A percentile compares a stretch with the other conserved stretches of the same genome.
Evolutionary conservation across 2,329 filamentous ascomycete genomes (phyloP).

Genomic region (Annulohypoxylon truncatum): DNA sequence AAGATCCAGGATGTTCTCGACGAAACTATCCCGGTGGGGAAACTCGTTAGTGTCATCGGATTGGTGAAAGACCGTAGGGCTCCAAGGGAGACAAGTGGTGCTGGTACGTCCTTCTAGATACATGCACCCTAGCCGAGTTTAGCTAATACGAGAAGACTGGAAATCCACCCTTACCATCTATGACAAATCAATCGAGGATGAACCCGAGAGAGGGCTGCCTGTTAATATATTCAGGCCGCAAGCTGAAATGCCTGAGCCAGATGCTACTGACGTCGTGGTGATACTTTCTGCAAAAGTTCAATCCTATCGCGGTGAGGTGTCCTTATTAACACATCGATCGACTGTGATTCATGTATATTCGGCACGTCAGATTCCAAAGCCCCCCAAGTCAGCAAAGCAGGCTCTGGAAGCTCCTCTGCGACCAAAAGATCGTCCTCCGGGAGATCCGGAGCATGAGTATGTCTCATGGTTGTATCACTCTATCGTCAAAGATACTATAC

Average conservation of each 20-base stretch:
- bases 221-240: slow-evolving; percentile 71
- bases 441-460: slow-evolving; percentile 55
- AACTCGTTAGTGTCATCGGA: slow-evolving; percentile 72
- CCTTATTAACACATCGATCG: slow-evolving; percentile 57
- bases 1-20: slow-evolving; percentile 59
- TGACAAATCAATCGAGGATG: slow-evolving; percentile 66
- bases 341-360: slow-evolving; percentile 61
- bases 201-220: slow-evolving; percentile 51
- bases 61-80: slow-evolving; percentile 74
- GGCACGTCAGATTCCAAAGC: slow-evolving; percentile 54
- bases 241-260: slow-evolving; percentile 60
- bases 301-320: slow-evolving; percentile 48
- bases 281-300: slow-evolving; percentile 68
- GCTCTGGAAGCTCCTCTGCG: slow-evolving; percentile 46
- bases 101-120: slow-evolving; percentile 55
- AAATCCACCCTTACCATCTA: slow-evolving; percentile 71
- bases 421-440: slow-evolving; percentile 32
- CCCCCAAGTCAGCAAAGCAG: slow-evolving; percentile 52
- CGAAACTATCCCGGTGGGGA: slow-evolving; percentile 46
- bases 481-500: slow-evolving; percentile 58
- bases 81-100: slow-evolving; percentile 61
- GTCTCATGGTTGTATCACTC: slow-evolving; percentile 61
- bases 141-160: slow-evolving; percentile 58
- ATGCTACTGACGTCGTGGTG: slow-evolving; percentile 72
- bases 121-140: slow-evolving; percentile 12